Evolutionary conservation across 176 grass and related monocot genomes (phyloP), one percentile per base, ranked within the genome.

Genomic region (Ensete ventricosum): DNA sequence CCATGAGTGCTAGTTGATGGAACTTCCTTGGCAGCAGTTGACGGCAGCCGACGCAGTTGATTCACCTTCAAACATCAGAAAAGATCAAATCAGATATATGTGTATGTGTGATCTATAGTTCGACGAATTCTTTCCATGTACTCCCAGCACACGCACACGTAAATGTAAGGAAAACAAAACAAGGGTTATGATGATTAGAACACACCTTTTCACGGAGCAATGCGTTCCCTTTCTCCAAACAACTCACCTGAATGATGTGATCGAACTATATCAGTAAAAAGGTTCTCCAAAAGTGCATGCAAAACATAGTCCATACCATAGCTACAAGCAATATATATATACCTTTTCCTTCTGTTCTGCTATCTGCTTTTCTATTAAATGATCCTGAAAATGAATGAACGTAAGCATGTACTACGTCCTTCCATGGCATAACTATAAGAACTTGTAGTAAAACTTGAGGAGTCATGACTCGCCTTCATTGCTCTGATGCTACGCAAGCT

Each of bases 401-500:
- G 17, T 48, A 43, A 69, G 1, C 60, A 64, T 64, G 60, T 64
- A 8, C 9, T 64, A 8, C 9, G 60, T 43, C 6, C 34, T 43
- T 43, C 4, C 34, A 43, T 43, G 34, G 34, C 20, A 19, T 6
- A 17, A 62, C 20, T 62, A 17, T 1, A 19, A 14, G 57, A 62
- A 19, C 5, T 62, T 8, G 57, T 21, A 62, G 14, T n/a, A 5
- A 1, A 17, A n/a, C 4, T 13, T 8, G 14, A 12, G 43, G 12
- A 34, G 27, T 43, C 13, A 26, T 6, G 19, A 60, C 57, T 55
- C 64, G 81, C 84, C 74, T 85, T 85, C 14, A 52, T 76, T 73
- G 21, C 43, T 73, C 74, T 78, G 67, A 81, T 68, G 68, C 23
- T 77, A 24, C 29, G 73, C 52, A 85, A 65, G 78, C 74, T 72